A percentile compares a stretch with the other conserved stretches of the same genome.
phyloP scores from a whole-genome alignment of 768 basidiomycete genomes.

The Lentinula detonsa region DNA sequence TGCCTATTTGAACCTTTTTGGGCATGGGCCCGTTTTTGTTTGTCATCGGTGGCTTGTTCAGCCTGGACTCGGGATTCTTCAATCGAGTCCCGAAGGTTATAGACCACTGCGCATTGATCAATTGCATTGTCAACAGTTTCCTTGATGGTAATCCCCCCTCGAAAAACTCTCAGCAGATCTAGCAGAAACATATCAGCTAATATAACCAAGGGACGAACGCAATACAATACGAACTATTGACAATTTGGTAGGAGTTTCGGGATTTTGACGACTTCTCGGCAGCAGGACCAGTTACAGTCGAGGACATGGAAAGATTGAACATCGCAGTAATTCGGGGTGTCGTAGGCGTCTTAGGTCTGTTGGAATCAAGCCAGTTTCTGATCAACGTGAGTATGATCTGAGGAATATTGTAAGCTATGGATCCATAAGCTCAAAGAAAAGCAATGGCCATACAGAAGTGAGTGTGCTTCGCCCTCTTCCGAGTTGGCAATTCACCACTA shows the following conservation, averaged over 20 bases:
- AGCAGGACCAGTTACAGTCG: constrained; percentile 25
- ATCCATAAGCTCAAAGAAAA: not conserved
- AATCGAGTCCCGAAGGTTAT: constrained; percentile 85
- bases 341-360: constrained; percentile 27
- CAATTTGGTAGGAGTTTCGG: constrained; percentile 75
- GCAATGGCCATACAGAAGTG: constrained; percentile 51
- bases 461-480: constrained; percentile 89
- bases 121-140: constrained; percentile 81
- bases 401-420: not conserved
- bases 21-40: constrained; percentile 56
- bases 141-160: constrained; percentile 85
- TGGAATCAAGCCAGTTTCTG: constrained; percentile 68
- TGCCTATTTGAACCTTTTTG: constrained; percentile 54
- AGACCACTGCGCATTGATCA: constrained; percentile 76
- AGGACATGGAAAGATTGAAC: constrained; percentile 39
- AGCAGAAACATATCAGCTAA: constrained; percentile 7
- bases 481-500: constrained; percentile 94
- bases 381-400: constrained; percentile 81
- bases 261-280: not conserved
- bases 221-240: constrained; percentile 66
- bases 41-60: constrained; percentile 70
- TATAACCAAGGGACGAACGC: not conserved
- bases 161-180: constrained; percentile 83
- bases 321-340: constrained; percentile 22
- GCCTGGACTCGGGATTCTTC: constrained; percentile 76